These are phyloP conservation scores for Quercus aquifolioides DNA, from an alignment of 306 rosid species.

Conservation along the genomic window DNA sequence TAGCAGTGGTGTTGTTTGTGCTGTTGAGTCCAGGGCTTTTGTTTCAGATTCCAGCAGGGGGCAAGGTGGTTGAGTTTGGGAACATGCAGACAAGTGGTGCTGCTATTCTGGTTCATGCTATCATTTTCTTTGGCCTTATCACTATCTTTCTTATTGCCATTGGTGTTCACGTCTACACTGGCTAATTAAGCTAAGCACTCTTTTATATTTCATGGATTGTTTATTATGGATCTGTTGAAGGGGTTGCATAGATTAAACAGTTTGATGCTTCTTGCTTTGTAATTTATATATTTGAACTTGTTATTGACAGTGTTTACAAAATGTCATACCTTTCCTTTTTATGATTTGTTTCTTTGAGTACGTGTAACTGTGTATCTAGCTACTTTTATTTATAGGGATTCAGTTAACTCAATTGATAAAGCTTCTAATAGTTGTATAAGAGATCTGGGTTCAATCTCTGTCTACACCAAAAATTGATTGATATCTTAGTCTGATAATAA, in stretches of 20 bases:
- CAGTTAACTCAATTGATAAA: no score
- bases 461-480: no score
- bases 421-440: no score
- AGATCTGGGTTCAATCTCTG: no score
- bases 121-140: slow-evolving; percentile 80
- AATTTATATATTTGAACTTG: neutral
- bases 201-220: neutral
- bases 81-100: slow-evolving; percentile 77
- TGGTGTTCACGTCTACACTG: slow-evolving; percentile 72
- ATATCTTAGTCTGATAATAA: no score
- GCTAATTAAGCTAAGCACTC: slow-evolving; percentile 9
- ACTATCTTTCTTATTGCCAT: slow-evolving; percentile 70
- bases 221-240: neutral
- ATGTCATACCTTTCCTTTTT: neutral
- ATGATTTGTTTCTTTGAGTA: neutral
- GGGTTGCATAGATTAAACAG: neutral
- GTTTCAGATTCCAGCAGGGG: slow-evolving; percentile 65
- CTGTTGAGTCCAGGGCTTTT: slow-evolving; percentile 64
- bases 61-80: slow-evolving; percentile 60
- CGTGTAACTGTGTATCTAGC: no score
- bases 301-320: neutral
- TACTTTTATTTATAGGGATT: no score
- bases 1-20: slow-evolving; percentile 74
- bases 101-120: slow-evolving; percentile 66
- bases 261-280: neutral